These are phyloP conservation scores for Rhizopus arrhizus DNA, from an alignment of 371 early-diverging fungal genomes.

Conservation along the genomic window DNA sequence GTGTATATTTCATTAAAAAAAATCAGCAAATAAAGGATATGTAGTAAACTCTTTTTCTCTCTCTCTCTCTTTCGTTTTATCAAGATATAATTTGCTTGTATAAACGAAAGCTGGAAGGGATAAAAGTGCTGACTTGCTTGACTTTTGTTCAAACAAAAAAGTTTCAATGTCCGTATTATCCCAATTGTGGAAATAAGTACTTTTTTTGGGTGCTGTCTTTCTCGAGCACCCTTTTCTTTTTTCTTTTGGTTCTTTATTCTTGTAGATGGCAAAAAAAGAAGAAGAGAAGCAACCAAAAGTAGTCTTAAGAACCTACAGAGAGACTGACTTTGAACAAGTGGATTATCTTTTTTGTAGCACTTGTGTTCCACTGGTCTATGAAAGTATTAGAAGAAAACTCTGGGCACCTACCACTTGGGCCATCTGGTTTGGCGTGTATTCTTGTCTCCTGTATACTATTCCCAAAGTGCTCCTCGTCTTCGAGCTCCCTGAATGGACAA, in stretches of 20 bases:
- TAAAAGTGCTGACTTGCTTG: no score
- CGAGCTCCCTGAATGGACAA: slow-evolving; percentile 21
- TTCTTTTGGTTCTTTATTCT: neutral
- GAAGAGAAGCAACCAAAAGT: slow-evolving; percentile 31
- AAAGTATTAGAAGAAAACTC: slow-evolving; percentile 48
- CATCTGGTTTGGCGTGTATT: slow-evolving; percentile 42
- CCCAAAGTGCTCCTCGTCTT: slow-evolving; percentile 15
- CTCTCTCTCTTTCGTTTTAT: no score
- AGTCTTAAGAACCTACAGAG: slow-evolving; percentile 41
- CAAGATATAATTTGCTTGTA: no score
- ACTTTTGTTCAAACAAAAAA: no score
- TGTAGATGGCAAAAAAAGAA: neutral
- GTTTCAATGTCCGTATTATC: no score
- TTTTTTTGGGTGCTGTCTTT: no score
- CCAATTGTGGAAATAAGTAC: no score
- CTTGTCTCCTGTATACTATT: slow-evolving; percentile 26
- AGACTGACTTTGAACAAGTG: slow-evolving; percentile 31
- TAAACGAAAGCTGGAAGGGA: no score
- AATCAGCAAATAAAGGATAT: no score
- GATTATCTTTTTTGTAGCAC: slow-evolving; percentile 31
- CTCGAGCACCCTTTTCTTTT: neutral
- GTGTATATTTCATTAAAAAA: no score
- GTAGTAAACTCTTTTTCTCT: no score
- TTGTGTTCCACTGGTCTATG: slow-evolving; percentile 40
- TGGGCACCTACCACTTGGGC: slow-evolving; percentile 46